Evolutionary conservation across 164 flowering plant species (phyloP), one percentile per base, ranked within the genome.

Genomic region (Malania oleifera): DNA sequence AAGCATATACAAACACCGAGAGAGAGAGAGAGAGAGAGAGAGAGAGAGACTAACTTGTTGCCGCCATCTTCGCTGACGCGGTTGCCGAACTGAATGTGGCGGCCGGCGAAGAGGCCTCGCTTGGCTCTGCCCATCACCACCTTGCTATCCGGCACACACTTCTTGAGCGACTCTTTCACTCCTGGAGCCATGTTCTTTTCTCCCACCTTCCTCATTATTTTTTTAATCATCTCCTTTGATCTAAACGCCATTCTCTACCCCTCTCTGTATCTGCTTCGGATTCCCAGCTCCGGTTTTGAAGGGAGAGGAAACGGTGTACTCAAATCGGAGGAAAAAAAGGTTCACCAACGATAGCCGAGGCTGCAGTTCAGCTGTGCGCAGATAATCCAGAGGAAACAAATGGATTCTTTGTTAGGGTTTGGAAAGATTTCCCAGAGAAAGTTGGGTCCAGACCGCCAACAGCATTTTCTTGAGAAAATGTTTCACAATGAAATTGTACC

Each of bases 51-150:
- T 27, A 37, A 83, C 97, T 81, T 90, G 83, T 93, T 90, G 39
- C 97, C 97, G 18, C 98, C 98, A 52, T 93, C 88, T 70, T 93
- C 98, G 60, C 97, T 90, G 69, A 93, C 84, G 15, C 70, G 77
- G 49, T 90, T 86, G 25, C 97, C 97, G 60, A 80, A 93, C 58
- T 80, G 95, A 63, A 93, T 93, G 66, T 93, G 97, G n/a, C 82
- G 82, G 57, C 97, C 97, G 28, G 92, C 96, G 61, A 44, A 93
- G 52, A 90, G 73, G 18, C 98, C 98, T 4, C 96, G 88, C 50
- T 90, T 78, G 57, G 98, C 98, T n/a, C 98, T 80, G 9, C 78
- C 79, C 97, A 93, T 93, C 12, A 90, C 84, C 26, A 90, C 70
- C 56, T 83, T 93, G 61, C 66, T 72, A 27, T 84, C 64, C 0